Base-by-base conservation (phyloP, 495 filamentous ascomycete genomes). In the Saxophila tyrrhenica region DNA sequence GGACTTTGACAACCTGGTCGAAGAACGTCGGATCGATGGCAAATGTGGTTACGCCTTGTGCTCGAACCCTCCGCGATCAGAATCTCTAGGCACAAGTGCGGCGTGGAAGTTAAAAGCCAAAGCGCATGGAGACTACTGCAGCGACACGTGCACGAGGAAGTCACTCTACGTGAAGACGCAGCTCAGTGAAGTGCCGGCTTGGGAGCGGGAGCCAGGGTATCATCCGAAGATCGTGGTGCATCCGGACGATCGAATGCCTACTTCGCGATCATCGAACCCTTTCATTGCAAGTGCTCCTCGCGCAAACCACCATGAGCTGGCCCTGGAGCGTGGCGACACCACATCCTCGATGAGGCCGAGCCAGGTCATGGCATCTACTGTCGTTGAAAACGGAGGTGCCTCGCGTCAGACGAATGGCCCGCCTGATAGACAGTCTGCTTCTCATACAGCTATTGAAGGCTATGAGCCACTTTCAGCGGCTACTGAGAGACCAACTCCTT, bases 131-230 rank as follows among this genome's bases (percentile, higher is more conserved):
- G 50, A 51, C 24, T 62, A 53, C 42, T 98, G 92, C 65, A 85
- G 81, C 0, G 77, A 85, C 43, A 72, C 72, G 17, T 98, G 92
- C 73, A 85, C 83, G 1, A 75, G 81, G 58, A 75, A 84, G 38
- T 89, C 86, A 17, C 70, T 94, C 59, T 94, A 86, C 67, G 72
- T 98, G 55, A 84, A 86, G 59, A 84, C 91, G 39, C 92, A 98
- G 70, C 75, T 98, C 23, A 80, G 71, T 35, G 82, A 86, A 57
- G 78, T 81, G 55, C 86, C 87, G 0, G 83, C 84, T 8, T 92
- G 87, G 86, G 76, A 83, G 62, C 75, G 88, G 45, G 74, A 72
- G 10, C 75, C 69, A 21, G 67, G 70, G 19, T 64, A 71, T 2
- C n/a, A 23, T 3, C 16, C 35, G 16, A 52, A 59, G 35, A 61